Conservation (phyloP, 345 rosid genomes). For the Arabidopsis thaliana region DNA sequence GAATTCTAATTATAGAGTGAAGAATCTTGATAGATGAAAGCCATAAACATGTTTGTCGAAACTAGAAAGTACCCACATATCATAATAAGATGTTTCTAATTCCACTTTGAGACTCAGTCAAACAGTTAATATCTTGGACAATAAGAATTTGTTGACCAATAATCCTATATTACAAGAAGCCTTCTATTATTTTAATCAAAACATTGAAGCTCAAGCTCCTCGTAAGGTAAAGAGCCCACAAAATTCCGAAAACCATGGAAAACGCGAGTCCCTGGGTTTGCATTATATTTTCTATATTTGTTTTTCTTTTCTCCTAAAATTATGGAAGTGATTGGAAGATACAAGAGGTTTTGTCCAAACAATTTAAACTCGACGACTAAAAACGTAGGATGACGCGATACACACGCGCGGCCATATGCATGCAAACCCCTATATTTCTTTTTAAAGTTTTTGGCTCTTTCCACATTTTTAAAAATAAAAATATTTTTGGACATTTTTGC, state of each 20-base stretch:
- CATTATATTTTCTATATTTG: neutral
- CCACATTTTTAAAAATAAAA: neutral
- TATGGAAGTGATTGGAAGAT: slow-evolving; percentile 35
- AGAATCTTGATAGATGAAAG: too few species aligned
- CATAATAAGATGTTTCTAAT: neutral
- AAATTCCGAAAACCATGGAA: slow-evolving; percentile 33
- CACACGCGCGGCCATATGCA: slow-evolving; percentile 37
- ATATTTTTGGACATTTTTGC: slow-evolving; percentile 43
- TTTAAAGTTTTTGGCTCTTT: slow-evolving; percentile 17
- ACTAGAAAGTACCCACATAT: too few species aligned
- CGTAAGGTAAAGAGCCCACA: slow-evolving; percentile 9
- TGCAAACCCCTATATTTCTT: slow-evolving; percentile 16
- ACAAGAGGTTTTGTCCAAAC: slow-evolving; percentile 8
- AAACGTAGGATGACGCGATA: neutral
- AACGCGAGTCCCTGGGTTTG: slow-evolving; percentile 19
- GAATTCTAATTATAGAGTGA: too few species aligned
- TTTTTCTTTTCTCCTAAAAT: slow-evolving; percentile 34
- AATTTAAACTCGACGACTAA: neutral
- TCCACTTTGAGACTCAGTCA: neutral
- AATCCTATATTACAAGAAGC: neutral
- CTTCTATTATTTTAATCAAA: neutral
- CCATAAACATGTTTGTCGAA: too few species aligned
- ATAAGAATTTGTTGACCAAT: neutral
- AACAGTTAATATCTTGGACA: neutral
- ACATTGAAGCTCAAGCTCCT: neutral